Evolutionary conservation across 2,329 filamentous ascomycete species (phyloP).

Genomic region (Phialocephala subalpina): DNA sequence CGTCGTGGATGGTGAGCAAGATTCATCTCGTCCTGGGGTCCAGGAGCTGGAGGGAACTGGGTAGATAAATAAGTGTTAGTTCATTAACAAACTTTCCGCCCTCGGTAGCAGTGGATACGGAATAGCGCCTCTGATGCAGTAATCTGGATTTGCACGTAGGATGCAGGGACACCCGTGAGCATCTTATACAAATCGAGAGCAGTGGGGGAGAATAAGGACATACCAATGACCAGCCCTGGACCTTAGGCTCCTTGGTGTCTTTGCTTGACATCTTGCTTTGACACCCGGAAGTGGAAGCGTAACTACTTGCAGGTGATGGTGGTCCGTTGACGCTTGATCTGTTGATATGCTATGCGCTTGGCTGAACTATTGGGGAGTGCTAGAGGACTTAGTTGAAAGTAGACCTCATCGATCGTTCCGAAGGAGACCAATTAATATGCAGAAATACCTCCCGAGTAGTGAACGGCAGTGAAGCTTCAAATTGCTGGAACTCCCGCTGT

Average conservation of each 20-base stretch:
- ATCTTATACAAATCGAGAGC: slow-evolving; percentile 1
- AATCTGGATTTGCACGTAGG: background rate
- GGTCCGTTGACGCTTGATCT: background rate
- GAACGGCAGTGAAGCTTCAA: too few relatives aligned
- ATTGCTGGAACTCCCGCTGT: background rate
- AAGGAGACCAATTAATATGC: background rate
- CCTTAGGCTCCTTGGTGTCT: background rate
- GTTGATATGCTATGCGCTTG: background rate
- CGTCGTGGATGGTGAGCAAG: slow-evolving; percentile 19
- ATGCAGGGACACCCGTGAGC: slow-evolving; percentile 6
- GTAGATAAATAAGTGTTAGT: slow-evolving; percentile 17
- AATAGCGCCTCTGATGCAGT: background rate
- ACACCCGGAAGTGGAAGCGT: background rate
- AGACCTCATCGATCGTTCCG: background rate
- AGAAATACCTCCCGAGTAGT: background rate
- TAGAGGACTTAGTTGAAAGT: background rate
- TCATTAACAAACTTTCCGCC: background rate
- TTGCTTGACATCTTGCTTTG: slow-evolving; percentile 23
- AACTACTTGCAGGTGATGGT: background rate
- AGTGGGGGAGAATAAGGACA: slow-evolving; percentile 1
- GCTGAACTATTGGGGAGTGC: background rate
- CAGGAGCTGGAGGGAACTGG: slow-evolving; percentile 31
- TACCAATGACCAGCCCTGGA: slow-evolving; percentile 29
- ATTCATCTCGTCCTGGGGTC: slow-evolving; percentile 25
- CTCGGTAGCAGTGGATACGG: slow-evolving; percentile 11